phyloP scores from a whole-genome alignment of 208 protist species.

The Trichomonas vaginalis region DNA sequence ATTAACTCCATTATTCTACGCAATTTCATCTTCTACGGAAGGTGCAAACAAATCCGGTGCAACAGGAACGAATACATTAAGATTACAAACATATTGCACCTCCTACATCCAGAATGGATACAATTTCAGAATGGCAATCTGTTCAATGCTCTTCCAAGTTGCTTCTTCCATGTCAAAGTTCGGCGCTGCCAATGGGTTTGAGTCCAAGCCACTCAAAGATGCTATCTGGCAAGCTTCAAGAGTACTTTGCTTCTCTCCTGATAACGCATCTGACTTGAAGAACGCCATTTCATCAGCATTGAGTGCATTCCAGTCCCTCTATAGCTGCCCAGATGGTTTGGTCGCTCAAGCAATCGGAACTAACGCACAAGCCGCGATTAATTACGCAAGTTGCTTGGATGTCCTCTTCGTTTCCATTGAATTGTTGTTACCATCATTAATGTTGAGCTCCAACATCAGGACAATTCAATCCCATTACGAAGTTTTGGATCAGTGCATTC shows the following conservation, averaged over 20 bases:
- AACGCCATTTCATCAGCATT: background rate
- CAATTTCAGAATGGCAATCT: background rate
- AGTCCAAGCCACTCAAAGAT: background rate
- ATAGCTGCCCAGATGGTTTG: background rate
- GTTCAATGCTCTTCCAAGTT: background rate
- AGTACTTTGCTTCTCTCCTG: background rate
- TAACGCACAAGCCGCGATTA: background rate
- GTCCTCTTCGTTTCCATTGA: background rate
- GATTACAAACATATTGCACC: background rate
- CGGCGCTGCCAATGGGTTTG: background rate
- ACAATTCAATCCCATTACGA: background rate
- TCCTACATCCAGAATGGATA: background rate
- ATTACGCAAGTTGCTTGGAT: background rate
- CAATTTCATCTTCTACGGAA: background rate
- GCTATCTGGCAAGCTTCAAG: background rate
- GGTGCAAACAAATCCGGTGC: background rate
- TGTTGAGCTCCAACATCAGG: background rate
- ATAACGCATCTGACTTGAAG: background rate
- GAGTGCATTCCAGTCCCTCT: background rate
- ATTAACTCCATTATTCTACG: background rate
- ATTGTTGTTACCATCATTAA: background rate
- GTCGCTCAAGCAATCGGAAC: background rate
- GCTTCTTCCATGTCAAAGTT: background rate
- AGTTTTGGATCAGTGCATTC: background rate
- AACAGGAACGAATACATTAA: background rate